Conservation (phyloP, 139 green algal genomes). For the Protoeuglena noctilucae region DNA sequence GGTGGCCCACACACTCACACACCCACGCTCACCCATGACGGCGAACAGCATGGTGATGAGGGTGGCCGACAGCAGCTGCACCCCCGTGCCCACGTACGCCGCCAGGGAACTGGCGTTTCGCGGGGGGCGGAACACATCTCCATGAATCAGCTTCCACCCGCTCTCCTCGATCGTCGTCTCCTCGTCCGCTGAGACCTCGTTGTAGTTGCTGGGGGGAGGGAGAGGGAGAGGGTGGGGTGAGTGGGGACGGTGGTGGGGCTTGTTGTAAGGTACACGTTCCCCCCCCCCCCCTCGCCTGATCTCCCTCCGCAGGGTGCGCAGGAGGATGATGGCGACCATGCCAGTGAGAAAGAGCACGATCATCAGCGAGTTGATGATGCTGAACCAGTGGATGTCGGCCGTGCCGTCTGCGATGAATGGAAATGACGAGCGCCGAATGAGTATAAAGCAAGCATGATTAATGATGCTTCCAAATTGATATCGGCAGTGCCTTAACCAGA, state of each 20-base stretch:
- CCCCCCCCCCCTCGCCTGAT: too few relatives aligned
- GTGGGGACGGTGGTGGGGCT: conserved; percentile 37
- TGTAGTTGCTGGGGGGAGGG: conserved; percentile 5
- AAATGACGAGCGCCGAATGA: conserved; percentile 1
- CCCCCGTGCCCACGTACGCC: conserved; percentile 52
- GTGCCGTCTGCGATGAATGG: background rate
- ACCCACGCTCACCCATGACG: conserved; percentile 41
- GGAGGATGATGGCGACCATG: conserved; percentile 89
- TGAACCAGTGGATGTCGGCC: conserved; percentile 99
- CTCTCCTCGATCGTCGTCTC: conserved; percentile 72
- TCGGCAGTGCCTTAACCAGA: too few relatives aligned
- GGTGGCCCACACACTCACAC: too few relatives aligned
- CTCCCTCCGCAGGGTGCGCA: conserved; percentile 83
- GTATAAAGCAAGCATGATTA: background rate
- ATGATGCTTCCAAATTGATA: background rate
- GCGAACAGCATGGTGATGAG: conserved; percentile 76
- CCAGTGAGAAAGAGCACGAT: conserved; percentile 97
- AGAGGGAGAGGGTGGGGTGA: conserved; percentile 11
- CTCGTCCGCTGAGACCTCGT: conserved; percentile 25
- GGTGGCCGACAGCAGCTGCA: conserved; percentile 70
- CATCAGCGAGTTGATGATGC: conserved; percentile 97
- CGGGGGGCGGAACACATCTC: conserved; percentile 87
- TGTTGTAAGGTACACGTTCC: background rate
- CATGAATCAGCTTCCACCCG: conserved; percentile 97
- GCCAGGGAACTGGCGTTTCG: conserved; percentile 53